Evolutionary conservation across 257 asterid species (phyloP).

Genomic region (Solanum corneliomulleri): DNA sequence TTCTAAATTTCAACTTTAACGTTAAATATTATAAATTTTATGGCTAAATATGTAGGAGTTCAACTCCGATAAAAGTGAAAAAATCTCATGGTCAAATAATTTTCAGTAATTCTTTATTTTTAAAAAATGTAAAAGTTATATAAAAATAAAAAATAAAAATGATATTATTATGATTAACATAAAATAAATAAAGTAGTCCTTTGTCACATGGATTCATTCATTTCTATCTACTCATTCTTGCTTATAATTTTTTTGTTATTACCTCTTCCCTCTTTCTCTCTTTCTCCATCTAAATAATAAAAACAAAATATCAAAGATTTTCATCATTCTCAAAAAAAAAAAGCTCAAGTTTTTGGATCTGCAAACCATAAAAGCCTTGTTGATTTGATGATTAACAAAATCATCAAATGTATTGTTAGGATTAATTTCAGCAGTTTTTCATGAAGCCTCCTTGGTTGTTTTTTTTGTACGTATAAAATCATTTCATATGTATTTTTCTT

Average conservation of each 20-base stretch:
- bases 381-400: not conserved
- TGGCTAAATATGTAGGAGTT: not conserved
- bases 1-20: too few species aligned
- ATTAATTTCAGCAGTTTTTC: not conserved
- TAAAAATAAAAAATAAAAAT: not conserved
- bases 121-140: not conserved
- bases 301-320: not conserved
- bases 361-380: not conserved
- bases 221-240: not conserved
- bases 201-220: not conserved
- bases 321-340: not conserved
- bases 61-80: not conserved
- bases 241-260: not conserved
- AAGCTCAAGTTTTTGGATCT: conserved; percentile 11
- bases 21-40: too few species aligned
- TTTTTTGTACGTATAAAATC: conserved; percentile 6
- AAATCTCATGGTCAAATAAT: not conserved
- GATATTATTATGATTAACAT: not conserved
- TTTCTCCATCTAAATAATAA: conserved; percentile 6
- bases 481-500: not conserved
- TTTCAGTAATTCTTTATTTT: not conserved
- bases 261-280: not conserved
- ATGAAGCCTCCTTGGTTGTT: conserved; percentile 51
- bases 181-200: not conserved
- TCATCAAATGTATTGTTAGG: not conserved